Base-by-base conservation (phyloP, 768 basidiomycete species). In the Termitomyces sp. region DNA sequence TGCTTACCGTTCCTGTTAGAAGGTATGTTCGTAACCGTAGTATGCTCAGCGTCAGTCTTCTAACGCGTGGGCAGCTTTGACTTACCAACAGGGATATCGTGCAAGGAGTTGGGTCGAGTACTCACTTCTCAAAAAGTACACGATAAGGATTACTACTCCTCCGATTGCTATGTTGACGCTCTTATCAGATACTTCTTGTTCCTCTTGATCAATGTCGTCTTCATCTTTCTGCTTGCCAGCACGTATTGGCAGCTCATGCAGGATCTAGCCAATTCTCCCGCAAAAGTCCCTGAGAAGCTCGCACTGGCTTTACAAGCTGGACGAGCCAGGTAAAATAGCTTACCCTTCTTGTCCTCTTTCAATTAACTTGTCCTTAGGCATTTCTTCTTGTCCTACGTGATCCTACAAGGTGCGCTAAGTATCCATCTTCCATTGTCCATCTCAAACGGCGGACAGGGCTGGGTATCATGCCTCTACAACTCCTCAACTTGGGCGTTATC, bases 91-190 rank as follows among this genome's bases (percentile, higher is more conserved):
- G 70, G 97, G 95, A 4, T 89, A 87, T 65, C 86, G 84, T 36
- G 94, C 96, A 4, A 78, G 94, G 31, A 96, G 94, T 68, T 89
- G 92, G 87, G 84, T 98, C 37, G 96, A 98, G 67, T 95, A 93
- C 66, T 93, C 93, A 0, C 73, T 98, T 47, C 72, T 99, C 70
- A 91, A 88, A 65, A 98, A 98, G 94, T 97, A 60, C 58, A 84
- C 73, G 2, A 18, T 20, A 41, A 22, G 24, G 24, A 11, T 48
- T 6, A 22, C 3, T 39, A 6, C 9, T 9, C 57, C 9, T 9
- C 57, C 42, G 1, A 37, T 54, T 34, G 6, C 20, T 31, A 53
- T 56, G 49, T 31, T n/a, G 63, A 68, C 33, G 58, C 27, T 47
- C 4, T 8, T 24, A 34, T 22, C 67, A 97, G 94, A 81, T 98